Evolutionary conservation across 164 flowering plant species (phyloP).

Genomic region (Buxus sempervirens): DNA sequence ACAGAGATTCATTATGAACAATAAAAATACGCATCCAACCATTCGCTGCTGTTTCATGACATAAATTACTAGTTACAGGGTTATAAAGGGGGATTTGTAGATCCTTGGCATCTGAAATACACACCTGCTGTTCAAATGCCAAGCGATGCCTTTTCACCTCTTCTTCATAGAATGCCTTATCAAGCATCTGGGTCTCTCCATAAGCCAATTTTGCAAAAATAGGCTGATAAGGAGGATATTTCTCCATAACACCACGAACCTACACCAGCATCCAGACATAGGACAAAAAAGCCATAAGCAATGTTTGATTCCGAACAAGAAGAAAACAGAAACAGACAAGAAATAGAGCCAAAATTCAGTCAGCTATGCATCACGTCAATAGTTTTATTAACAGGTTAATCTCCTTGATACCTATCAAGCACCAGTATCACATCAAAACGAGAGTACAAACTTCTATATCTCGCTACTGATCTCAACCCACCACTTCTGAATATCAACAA

Average conservation of each 20-base stretch:
- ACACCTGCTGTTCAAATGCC: slow-evolving; percentile 96
- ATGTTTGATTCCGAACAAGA: not conserved
- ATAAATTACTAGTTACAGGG: not conserved
- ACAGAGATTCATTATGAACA: not conserved
- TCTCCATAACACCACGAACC: slow-evolving; percentile 96
- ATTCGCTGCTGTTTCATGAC: not conserved
- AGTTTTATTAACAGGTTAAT: too few relatives aligned
- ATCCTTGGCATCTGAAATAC: slow-evolving; percentile 6
- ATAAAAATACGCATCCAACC: not conserved
- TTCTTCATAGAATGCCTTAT: slow-evolving; percentile 98
- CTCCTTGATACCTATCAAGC: not conserved
- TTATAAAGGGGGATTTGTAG: not conserved
- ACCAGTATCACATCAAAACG: not conserved
- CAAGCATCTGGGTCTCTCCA: slow-evolving; percentile 99
- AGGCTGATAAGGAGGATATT: slow-evolving; percentile 95
- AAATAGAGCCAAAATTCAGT: not conserved
- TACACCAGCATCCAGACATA: slow-evolving; percentile 17
- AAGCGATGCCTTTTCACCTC: slow-evolving; percentile 97
- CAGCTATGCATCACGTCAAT: too few relatives aligned
- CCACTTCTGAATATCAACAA: too few relatives aligned
- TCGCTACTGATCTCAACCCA: too few relatives aligned
- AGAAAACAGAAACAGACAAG: not conserved
- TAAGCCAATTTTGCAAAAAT: slow-evolving; percentile 86
- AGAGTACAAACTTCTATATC: too few relatives aligned
- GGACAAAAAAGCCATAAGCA: not conserved